Evolutionary conservation across 2,329 filamentous ascomycete genomes (phyloP), one percentile per base, ranked within the genome.

Genomic region (Leptographium wingfieldii): DNA sequence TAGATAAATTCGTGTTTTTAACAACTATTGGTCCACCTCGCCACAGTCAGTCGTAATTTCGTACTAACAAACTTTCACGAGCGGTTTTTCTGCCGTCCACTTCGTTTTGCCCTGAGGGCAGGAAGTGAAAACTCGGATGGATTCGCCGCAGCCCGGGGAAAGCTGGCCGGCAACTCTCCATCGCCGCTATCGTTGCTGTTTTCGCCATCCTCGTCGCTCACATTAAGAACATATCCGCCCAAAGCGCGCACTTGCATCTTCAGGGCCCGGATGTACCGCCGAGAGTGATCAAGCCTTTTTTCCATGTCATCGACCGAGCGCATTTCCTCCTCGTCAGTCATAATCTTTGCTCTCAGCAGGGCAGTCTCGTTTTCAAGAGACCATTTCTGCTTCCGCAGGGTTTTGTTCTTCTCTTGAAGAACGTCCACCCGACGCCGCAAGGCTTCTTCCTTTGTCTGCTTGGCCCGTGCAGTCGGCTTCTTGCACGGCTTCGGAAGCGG

Each of bases 231-330:
- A 16, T 38, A 55, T 9, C 49, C 59, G 1, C 59, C 59, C 9
- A 57, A 40, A 9, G 49, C 56, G 4, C 55, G 55, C 22, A 60
- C 59, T 31, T 55, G 59, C n/a, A 22, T 29, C 49, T 51, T 48
- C 12, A 60, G 59, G 5, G 59, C 59, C 2, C 49, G 27, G 12
- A 60, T 25, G 51, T 60, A 55, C 6, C 51, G 38, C 7, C 19
- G 31, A 0, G 59, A 51, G 35, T 57, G 55, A 27, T 29, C 49
- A 6, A 57, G 38, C n/a, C 54, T 2, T 3, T 9, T 9, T 29
- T 57, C 59, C 1, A 40, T n/a, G 2, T 6, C 35, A 2, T 54
- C 31, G 31, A 49, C 53, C 4, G 25, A 27, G 9, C 9, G 3
- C 1, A 60, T 7, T 9, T 57, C 16, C 2, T 60, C 59, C 3